phyloP scores from a whole-genome alignment of 2,329 filamentous ascomycete genomes.

The Pseudophaeomoniella oleicola region DNA sequence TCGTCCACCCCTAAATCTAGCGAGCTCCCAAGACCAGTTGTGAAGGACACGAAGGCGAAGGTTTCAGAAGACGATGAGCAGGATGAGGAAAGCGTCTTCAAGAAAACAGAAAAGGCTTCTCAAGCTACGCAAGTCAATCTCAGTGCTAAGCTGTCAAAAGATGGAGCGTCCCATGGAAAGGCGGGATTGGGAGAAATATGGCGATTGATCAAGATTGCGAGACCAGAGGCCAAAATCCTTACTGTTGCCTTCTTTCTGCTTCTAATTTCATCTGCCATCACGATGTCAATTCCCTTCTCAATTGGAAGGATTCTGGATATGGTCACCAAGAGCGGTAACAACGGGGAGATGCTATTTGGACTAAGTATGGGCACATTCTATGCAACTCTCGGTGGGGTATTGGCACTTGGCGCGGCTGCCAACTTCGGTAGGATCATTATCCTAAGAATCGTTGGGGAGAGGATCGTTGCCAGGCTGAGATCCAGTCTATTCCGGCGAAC shows the following conservation, averaged over 20 bases:
- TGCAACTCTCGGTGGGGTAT: constrained; percentile 56
- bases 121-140: constrained; percentile 83
- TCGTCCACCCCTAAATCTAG: constrained; percentile 5
- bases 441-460: constrained; percentile 83
- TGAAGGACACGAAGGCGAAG: constrained; percentile 12
- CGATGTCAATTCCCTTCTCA: constrained; percentile 92
- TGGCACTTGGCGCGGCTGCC: constrained; percentile 71
- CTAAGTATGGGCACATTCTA: constrained; percentile 82
- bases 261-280: constrained; percentile 78
- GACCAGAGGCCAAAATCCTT: constrained; percentile 68
- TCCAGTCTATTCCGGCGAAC: constrained; percentile 84
- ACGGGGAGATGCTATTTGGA: constrained; percentile 53
- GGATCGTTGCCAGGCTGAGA: constrained; percentile 78
- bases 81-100: constrained; percentile 48
- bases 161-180: constrained; percentile 40
- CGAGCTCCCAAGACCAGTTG: constrained; percentile 10
- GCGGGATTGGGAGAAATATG: constrained; percentile 59
- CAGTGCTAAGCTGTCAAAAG: constrained; percentile 73
- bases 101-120: constrained; percentile 66
- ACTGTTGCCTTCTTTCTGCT: constrained; percentile 69
- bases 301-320: constrained; percentile 92
- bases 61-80: constrained; percentile 28
- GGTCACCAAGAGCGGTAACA: constrained; percentile 47
- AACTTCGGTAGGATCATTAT: constrained; percentile 93
- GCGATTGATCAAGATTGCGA: constrained; percentile 77